Base-by-base conservation (phyloP, 352 stramenopile genomes). In the Pythium rishiriense region DNA sequence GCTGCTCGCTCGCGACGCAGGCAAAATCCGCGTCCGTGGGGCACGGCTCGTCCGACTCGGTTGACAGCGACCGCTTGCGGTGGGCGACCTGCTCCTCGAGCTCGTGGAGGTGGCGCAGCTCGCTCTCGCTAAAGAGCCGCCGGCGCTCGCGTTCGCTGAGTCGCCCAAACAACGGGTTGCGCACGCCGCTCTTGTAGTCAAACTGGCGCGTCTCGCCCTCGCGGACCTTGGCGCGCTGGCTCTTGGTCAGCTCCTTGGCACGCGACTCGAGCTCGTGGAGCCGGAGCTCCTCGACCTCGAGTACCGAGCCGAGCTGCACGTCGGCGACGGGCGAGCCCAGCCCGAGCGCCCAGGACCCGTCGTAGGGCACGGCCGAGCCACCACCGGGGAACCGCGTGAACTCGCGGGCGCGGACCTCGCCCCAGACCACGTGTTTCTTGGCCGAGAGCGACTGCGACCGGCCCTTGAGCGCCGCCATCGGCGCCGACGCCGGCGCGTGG, bases 361-460 rank as follows among this genome's bases (percentile, higher is more conserved):
- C 81, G 63, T 93, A 91, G 0, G 87, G 87, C 12, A 95, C 82
- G 19, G 81, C 78, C 21, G 83, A 64, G 48, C 87, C 87, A 15
- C 87, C 87, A 17, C 87, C 87, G 3, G 85, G 85, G 75, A 92
- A 93, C 17, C 87, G 83, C 28, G 73, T 73, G 70, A 91, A 95
- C 69, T 95, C 87, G 22, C 87, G 73, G 4, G 76, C 85, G 12
- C 64, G 69, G 19, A 95, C 83, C 29, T 76, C 66, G 17, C 87
- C 87, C 87, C 87, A 95, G 55, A 88, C 82, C 33, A 95, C 70
- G 68, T 87, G 83, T 69, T 91, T 93, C 22, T 77, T 74, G 46
- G 62, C 74, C 22, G 74, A 76, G 9, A 93, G 72, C 33, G 83
- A 93, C 28, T 74, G 61, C 15, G 84, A 93, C 37, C 84, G 81